These are phyloP conservation scores for Tolypocladium inflatum DNA, from an alignment of 2,329 filamentous ascomycete genomes.

Conservation along the genomic window DNA sequence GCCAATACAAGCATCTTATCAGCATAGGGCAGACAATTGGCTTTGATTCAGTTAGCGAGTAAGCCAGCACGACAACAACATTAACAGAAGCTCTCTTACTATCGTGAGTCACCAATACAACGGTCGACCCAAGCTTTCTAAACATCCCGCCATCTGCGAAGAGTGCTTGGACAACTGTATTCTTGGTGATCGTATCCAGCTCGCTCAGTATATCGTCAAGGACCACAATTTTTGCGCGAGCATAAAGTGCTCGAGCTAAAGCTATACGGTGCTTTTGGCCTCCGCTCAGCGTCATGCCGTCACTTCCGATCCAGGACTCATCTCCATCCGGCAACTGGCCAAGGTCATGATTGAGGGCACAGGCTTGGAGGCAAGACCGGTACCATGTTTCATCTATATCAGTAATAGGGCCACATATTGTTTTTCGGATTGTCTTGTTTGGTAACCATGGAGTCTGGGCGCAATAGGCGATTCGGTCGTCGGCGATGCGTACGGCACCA, in stretches of 20 bases:
- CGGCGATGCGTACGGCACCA: not conserved
- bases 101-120: not conserved
- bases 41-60: not conserved
- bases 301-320: constrained; percentile 18
- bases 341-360: not conserved
- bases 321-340: constrained; percentile 9
- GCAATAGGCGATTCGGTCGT: not conserved
- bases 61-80: not conserved
- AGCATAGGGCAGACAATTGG: not conserved
- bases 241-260: constrained; percentile 1
- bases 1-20: not conserved
- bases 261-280: constrained; percentile 18
- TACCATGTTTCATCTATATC: not conserved
- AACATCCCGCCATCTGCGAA: not conserved
- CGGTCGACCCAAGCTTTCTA: not conserved
- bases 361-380: not conserved
- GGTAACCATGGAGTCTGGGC: not conserved
- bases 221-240: not conserved
- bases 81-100: not conserved
- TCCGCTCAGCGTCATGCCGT: constrained; percentile 20
- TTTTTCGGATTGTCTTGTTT: not conserved
- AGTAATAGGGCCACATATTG: not conserved
- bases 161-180: not conserved
- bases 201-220: constrained; percentile 4
- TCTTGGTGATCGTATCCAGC: not conserved